Base-by-base conservation (phyloP, 1,284 basidiomycete species). In the Ustilago crameri region DNA sequence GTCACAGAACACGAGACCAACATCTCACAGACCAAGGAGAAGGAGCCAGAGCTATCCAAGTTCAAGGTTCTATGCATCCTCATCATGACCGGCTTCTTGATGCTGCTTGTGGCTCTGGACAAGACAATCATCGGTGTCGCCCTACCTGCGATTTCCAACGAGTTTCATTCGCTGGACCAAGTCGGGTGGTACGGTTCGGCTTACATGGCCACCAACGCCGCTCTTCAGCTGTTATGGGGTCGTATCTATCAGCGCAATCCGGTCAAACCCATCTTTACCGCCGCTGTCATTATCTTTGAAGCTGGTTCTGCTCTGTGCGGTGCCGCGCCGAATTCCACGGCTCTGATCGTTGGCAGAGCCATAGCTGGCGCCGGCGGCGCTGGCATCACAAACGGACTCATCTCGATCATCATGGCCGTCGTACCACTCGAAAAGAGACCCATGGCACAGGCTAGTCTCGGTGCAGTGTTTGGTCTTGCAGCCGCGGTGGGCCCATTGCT, bases 221-320 rank as follows among this genome's bases (percentile, higher is more conserved):
- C 72, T 15, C 51, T 74, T 37, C 62, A 68, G 40, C 70, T 76
- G 14, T 47, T 76, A 22, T 74, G 34, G 38, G 44, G 60, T 32
- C 52, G 54, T 15, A 38, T 57, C 52, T 45, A 78, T 55, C 83
- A 82, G 48, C 75, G 85, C 59, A 72, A 85, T 56, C 84, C 84
- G 27, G 84, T 85, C 46, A 86, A 87, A 75, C 84, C 79, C 66
- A 79, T 86, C 27, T 86, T 86, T 61, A 81, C 87, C 32, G 69
- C 71, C 18, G 83, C 86, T 40, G 84, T 88, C 52, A 69, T 85
- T 70, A 71, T 86, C 69, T 87, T 87, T 54, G 86, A 86, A 51
- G 52, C 87, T 27, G 87, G 87, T 12, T 85, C 84, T 9, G 80
- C 87, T 27, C 74, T 88, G 22, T 88, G 87, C 60, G 87, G 84